A percentile compares a stretch with the other conserved stretches of the same genome.
phyloP scores from a whole-genome alignment of 129 eudicot genomes.

The Escallonia herrerae region DNA sequence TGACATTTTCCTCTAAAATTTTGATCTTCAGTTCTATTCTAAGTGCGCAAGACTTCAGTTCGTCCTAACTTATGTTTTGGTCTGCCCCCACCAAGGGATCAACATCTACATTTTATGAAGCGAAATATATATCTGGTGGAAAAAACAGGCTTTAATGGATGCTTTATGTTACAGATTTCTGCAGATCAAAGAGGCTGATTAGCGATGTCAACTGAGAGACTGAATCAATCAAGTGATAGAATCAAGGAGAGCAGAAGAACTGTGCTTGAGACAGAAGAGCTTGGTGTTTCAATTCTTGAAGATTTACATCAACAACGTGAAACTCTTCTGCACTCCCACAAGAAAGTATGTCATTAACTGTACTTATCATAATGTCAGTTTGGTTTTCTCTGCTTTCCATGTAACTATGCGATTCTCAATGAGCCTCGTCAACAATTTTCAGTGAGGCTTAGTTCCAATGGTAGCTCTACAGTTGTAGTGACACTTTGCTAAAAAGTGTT shows the following conservation, averaged over 20 bases:
- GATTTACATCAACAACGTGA: conserved; percentile 94
- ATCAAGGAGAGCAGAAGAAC: conserved; percentile 80
- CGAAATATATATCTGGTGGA: neutral
- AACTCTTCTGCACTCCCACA: conserved; percentile 79
- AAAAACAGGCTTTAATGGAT: neutral
- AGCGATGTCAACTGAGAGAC: conserved; percentile 79
- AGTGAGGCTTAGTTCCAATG: too few relatives aligned
- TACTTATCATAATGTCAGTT: too few relatives aligned
- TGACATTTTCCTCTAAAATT: too few relatives aligned
- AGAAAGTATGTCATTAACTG: conserved; percentile 36
- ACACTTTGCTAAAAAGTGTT: too few relatives aligned
- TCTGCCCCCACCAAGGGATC: neutral
- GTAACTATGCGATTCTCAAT: too few relatives aligned
- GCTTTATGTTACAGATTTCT: conserved; percentile 44
- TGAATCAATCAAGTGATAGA: conserved; percentile 76
- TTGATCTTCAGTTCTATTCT: too few relatives aligned
- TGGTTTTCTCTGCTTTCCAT: too few relatives aligned
- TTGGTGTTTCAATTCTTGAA: conserved; percentile 81
- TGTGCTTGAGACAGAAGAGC: conserved; percentile 88
- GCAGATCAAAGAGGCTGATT: conserved; percentile 77
- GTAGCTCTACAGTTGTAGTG: too few relatives aligned
- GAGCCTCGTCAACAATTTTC: too few relatives aligned
- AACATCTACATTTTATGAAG: neutral
- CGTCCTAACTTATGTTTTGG: neutral
- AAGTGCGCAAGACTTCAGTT: neutral